Conservation (phyloP, 768 basidiomycete species). For the Phlebiopsis flavidoalba region DNA sequence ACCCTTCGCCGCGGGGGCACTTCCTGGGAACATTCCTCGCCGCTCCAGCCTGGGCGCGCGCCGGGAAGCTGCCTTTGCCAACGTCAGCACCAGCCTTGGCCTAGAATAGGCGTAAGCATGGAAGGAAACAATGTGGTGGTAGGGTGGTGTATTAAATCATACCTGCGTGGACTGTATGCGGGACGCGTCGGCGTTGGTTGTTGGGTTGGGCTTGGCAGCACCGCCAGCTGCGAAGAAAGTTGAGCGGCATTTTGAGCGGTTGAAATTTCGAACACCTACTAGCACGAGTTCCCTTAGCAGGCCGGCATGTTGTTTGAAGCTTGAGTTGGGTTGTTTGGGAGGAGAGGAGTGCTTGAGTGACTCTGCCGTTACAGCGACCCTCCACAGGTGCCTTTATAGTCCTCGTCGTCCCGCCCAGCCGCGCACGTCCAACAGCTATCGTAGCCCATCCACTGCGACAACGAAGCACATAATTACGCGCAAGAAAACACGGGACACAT, state of each 20-base stretch:
- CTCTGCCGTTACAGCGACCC: not conserved
- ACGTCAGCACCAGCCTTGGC: constrained; percentile 25
- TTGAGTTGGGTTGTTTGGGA: constrained; percentile 1
- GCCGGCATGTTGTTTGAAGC: constrained; percentile 16
- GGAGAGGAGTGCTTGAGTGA: not conserved
- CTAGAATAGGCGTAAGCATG: constrained; percentile 8
- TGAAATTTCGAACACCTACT: constrained; percentile 4
- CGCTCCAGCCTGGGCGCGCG: constrained; percentile 21
- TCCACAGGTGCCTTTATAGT: not conserved
- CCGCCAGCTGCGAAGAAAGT: constrained; percentile 8
- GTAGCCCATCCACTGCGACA: no score
- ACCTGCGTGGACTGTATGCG: constrained; percentile 26
- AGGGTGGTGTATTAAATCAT: not conserved
- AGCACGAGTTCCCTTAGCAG: constrained; percentile 13
- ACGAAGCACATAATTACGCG: no score
- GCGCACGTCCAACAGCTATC: not conserved
- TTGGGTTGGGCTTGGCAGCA: constrained; percentile 16
- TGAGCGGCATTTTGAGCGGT: not conserved
- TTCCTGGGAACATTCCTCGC: constrained; percentile 16
- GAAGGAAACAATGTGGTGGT: not conserved
- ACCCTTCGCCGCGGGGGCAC: constrained; percentile 9
- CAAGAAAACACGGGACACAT: not conserved
- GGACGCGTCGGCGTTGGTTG: constrained; percentile 16
- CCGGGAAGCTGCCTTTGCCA: constrained; percentile 22
- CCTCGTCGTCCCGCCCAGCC: not conserved